These are phyloP conservation scores for Urostyla sp. DNA, from an alignment of 73 alveolate genomes.

Conservation along the genomic window DNA sequence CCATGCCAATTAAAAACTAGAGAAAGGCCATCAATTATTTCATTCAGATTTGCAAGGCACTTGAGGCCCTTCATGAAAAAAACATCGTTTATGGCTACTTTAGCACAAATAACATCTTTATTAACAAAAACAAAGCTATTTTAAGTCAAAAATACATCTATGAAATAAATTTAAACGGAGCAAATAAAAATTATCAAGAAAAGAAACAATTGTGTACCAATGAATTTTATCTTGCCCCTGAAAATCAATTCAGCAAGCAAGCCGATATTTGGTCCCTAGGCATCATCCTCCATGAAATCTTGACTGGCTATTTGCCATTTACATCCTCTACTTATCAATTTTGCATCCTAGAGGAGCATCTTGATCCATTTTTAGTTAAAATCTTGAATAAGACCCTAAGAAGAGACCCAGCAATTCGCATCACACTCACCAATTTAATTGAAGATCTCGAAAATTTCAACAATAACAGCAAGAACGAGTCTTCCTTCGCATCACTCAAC, in stretches of 20 bases:
- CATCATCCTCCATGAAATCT: constrained; percentile 19
- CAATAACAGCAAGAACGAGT: constrained; percentile 10
- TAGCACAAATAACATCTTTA: constrained; percentile 1
- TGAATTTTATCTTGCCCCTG: constrained; percentile 16
- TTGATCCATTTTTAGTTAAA: constrained; percentile 27
- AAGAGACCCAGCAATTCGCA: constrained; percentile 32
- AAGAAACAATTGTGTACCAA: neutral
- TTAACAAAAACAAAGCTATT: constrained; percentile 18
- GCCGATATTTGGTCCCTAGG: constrained; percentile 53
- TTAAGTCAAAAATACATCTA: neutral
- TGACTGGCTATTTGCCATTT: constrained; percentile 23
- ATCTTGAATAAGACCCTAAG: constrained; percentile 26
- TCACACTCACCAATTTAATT: constrained; percentile 3
- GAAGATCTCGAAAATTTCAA: constrained; percentile 20
- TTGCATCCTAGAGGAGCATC: constrained; percentile 9
- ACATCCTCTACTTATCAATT: constrained; percentile 11
- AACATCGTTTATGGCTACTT: constrained; percentile 21
- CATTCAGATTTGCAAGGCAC: constrained; percentile 28
- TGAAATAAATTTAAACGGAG: constrained; percentile 19
- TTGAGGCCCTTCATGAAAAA: constrained; percentile 27
- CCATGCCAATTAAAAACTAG: constrained; percentile 12
- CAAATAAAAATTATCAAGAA: neutral
- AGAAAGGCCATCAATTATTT: constrained; percentile 11
- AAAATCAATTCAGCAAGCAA: neutral
- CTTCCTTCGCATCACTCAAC: constrained; percentile 17